phyloP scores from a whole-genome alignment of 2,329 filamentous ascomycete genomes.

The Trichoderma breve region DNA sequence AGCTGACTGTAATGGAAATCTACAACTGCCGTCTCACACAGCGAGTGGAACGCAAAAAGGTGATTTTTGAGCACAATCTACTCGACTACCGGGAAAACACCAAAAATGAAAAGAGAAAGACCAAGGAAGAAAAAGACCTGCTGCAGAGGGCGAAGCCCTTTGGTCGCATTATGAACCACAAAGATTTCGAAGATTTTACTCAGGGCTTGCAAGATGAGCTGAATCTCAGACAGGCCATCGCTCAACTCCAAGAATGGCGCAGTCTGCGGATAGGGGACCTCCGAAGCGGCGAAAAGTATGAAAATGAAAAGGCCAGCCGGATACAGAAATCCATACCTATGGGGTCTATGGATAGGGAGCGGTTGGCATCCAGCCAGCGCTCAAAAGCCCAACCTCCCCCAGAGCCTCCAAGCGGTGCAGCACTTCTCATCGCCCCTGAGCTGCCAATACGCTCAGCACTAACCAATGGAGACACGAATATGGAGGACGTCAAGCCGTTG shows the following conservation, averaged over 20 bases:
- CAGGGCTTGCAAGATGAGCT: conserved; percentile 86
- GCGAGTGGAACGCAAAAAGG: conserved; percentile 89
- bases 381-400: conserved; percentile 63
- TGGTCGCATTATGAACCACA: conserved; percentile 91
- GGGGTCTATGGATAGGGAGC: conserved; percentile 79
- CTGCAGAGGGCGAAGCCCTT: conserved; percentile 94
- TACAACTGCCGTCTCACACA: conserved; percentile 92
- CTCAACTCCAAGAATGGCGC: conserved; percentile 92
- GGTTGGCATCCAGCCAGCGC: conserved; percentile 68
- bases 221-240: conserved; percentile 84
- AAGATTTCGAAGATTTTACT: conserved; percentile 83
- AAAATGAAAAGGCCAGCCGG: conserved; percentile 78
- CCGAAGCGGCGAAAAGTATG: conserved; percentile 85
- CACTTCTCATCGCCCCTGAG: conserved; percentile 74
- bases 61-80: conserved; percentile 92
- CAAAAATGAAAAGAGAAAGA: conserved; percentile 87
- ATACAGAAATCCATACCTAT: conserved; percentile 69
- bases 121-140: conserved; percentile 90
- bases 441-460: conserved; percentile 60
- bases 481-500: conserved; percentile 36
- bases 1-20: conserved; percentile 97
- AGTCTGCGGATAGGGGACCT: conserved; percentile 80
- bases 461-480: conserved; percentile 40
- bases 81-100: conserved; percentile 92
- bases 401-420: conserved; percentile 72